These are phyloP conservation scores for Dactylellina parvicollis DNA, from an alignment of 2,329 filamentous ascomycete genomes.

Conservation along the genomic window DNA sequence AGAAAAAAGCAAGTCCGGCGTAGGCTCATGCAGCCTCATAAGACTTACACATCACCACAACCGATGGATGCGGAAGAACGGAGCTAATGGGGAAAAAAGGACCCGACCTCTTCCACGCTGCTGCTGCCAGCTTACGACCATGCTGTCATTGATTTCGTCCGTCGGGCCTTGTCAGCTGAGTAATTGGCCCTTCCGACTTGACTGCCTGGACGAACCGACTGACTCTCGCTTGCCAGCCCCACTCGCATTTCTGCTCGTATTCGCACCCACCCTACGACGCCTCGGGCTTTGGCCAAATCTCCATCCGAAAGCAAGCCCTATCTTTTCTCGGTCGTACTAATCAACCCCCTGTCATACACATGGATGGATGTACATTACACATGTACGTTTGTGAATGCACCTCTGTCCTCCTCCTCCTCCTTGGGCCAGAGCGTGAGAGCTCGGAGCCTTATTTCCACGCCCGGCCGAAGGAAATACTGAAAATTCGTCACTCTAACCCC, in stretches of 20 bases:
- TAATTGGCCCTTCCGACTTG: neutral
- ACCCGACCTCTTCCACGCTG: neutral
- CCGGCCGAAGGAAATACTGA: neutral
- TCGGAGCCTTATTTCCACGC: constrained; percentile 6
- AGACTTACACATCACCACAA: neutral
- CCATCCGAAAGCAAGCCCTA: neutral
- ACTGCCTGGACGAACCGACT: neutral
- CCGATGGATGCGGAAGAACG: neutral
- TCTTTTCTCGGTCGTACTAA: neutral
- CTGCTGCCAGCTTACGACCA: constrained; percentile 3
- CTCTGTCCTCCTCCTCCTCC: neutral
- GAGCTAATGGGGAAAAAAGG: constrained; percentile 3
- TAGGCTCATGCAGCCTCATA: constrained; percentile 4
- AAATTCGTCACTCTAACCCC: neutral
- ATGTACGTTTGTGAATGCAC: too few relatives aligned
- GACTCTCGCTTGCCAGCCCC: constrained; percentile 4
- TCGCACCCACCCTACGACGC: neutral
- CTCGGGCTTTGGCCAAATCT: constrained; percentile 1
- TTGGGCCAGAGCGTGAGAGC: constrained; percentile 1
- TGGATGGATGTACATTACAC: too few relatives aligned
- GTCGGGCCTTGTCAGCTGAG: constrained; percentile 4
- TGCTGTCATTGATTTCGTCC: neutral
- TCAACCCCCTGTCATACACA: too few relatives aligned
- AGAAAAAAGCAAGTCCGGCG: neutral
- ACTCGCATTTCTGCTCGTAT: neutral